A percentile compares a stretch with the other conserved stretches of the same genome.
phyloP scores from a whole-genome alignment of 768 basidiomycete species.

The Rhodotorula toruloides region DNA sequence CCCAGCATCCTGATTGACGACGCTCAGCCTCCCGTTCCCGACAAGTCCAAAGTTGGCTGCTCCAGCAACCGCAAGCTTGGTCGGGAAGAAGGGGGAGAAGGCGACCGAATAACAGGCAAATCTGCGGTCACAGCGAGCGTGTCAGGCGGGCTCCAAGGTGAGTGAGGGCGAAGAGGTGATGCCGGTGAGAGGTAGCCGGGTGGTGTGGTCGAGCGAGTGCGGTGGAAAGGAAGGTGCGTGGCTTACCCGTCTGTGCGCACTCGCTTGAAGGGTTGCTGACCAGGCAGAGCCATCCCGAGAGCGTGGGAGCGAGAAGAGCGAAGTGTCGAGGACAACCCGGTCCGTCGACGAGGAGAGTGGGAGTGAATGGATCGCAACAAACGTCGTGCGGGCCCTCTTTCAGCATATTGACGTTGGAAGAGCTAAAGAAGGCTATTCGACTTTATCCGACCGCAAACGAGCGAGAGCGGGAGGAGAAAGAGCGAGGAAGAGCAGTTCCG shows the following conservation, averaged over 20 bases:
- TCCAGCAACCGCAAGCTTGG: conserved; percentile 46
- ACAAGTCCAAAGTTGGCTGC: conserved; percentile 73
- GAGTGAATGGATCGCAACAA: too few relatives aligned
- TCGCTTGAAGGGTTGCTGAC: conserved; percentile 1
- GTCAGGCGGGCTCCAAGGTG: not conserved
- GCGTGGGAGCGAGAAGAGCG: not conserved
- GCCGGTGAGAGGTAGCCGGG: not conserved
- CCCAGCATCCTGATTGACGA: conserved; percentile 38
- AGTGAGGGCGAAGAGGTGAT: not conserved
- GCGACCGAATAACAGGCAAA: conserved; percentile 46
- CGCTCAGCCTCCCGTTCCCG: conserved; percentile 80
- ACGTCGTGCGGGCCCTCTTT: too few relatives aligned
- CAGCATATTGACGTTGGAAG: too few relatives aligned
- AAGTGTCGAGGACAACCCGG: not conserved
- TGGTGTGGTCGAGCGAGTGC: not conserved
- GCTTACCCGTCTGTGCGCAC: conserved; percentile 21
- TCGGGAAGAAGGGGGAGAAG: conserved; percentile 47
- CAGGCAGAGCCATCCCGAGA: not conserved
- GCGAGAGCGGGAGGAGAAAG: too few relatives aligned
- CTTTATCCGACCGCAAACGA: too few relatives aligned
- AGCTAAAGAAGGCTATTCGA: too few relatives aligned
- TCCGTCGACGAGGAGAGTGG: too few relatives aligned
- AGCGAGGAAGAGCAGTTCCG: too few relatives aligned
- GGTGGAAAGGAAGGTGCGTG: not conserved
- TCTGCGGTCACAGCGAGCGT: not conserved